A percentile compares a stretch with the other conserved stretches of the same genome.
phyloP scores from a whole-genome alignment of 75 land plant genomes.

The Gnetum montanum region DNA sequence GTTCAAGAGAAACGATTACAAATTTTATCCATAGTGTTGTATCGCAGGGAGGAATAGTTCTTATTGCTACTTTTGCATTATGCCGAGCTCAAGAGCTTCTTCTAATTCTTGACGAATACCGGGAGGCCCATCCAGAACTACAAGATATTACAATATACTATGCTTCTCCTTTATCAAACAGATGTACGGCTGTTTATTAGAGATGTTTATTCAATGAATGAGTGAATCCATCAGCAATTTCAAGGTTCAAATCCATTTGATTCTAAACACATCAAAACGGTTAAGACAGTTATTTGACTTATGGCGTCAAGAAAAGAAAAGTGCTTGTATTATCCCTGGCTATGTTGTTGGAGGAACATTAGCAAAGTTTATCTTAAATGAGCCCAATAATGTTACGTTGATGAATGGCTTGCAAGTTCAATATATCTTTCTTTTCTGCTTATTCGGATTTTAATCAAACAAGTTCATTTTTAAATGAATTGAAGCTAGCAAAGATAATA shows the following conservation, averaged over 20 bases:
- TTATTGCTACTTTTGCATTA: slow-evolving; percentile 92
- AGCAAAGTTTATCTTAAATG: slow-evolving; percentile 84
- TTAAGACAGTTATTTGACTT: slow-evolving; percentile 83
- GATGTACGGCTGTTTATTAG: slow-evolving; percentile 89
- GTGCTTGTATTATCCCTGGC: slow-evolving; percentile 90
- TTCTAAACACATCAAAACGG: slow-evolving; percentile 96
- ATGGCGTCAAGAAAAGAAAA: slow-evolving; percentile 92
- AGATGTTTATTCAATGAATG: slow-evolving; percentile 97
- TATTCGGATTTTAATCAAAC: slow-evolving; percentile 95
- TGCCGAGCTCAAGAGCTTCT: slow-evolving; percentile 94
- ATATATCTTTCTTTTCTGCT: slow-evolving; percentile 98
- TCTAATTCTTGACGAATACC: slow-evolving; percentile 89
- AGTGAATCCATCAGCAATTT: slow-evolving; percentile 63
- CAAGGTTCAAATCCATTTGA: slow-evolving; percentile 79
- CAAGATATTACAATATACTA: slow-evolving; percentile 89
- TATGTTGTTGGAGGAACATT: slow-evolving; percentile 91
- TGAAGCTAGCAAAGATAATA: slow-evolving; percentile 85
- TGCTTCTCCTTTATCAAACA: slow-evolving; percentile 93
- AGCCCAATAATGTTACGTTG: slow-evolving; percentile 91
- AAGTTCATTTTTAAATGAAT: slow-evolving; percentile 80
- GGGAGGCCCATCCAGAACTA: slow-evolving; percentile 89
- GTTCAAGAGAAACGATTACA: slow-evolving; percentile 77
- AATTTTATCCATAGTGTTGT: slow-evolving; percentile 69
- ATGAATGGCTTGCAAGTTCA: slow-evolving; percentile 83
- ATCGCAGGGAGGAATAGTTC: slow-evolving; percentile 84